These are phyloP conservation scores for Teratosphaeria pseudoeucalypti DNA, from an alignment of 2,329 filamentous ascomycete species.

Conservation along the genomic window DNA sequence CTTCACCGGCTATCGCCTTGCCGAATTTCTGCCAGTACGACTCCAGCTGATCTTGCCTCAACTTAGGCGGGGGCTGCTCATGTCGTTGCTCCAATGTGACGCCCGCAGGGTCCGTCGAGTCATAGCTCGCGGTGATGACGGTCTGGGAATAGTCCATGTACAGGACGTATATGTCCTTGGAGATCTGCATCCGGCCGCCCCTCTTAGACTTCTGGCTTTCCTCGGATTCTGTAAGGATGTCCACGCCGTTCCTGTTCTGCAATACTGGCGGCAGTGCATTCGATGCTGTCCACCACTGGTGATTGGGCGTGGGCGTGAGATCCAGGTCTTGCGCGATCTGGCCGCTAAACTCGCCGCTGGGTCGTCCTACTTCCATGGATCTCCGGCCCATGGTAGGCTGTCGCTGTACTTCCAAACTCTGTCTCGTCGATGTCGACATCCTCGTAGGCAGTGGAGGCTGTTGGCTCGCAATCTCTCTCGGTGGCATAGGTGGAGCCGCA, in stretches of 20 bases:
- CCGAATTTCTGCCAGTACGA: slow-evolving; percentile 73
- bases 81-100: slow-evolving; percentile 75
- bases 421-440: slow-evolving; percentile 32
- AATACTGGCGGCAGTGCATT: slow-evolving; percentile 71
- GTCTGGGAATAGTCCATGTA: slow-evolving; percentile 97
- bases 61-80: slow-evolving; percentile 66
- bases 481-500: slow-evolving; percentile 36
- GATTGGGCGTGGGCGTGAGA: slow-evolving; percentile 55
- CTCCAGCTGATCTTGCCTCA: slow-evolving; percentile 90
- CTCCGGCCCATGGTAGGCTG: slow-evolving; percentile 38
- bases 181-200: slow-evolving; percentile 60
- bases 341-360: slow-evolving; percentile 63
- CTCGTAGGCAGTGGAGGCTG: slow-evolving; percentile 29
- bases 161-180: slow-evolving; percentile 75
- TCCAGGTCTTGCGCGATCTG: slow-evolving; percentile 86
- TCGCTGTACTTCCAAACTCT: slow-evolving; percentile 50
- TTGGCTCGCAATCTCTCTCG: slow-evolving; percentile 27
- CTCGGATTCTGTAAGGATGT: slow-evolving; percentile 73
- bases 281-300: slow-evolving; percentile 79
- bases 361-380: slow-evolving; percentile 67
- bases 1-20: slow-evolving; percentile 61
- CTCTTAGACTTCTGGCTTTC: slow-evolving; percentile 61
- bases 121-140: slow-evolving; percentile 69
- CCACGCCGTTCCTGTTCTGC: slow-evolving; percentile 62
- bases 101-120: slow-evolving; percentile 62